phyloP scores from a whole-genome alignment of 148 eudicot genomes.

The Silene uniflora region DNA sequence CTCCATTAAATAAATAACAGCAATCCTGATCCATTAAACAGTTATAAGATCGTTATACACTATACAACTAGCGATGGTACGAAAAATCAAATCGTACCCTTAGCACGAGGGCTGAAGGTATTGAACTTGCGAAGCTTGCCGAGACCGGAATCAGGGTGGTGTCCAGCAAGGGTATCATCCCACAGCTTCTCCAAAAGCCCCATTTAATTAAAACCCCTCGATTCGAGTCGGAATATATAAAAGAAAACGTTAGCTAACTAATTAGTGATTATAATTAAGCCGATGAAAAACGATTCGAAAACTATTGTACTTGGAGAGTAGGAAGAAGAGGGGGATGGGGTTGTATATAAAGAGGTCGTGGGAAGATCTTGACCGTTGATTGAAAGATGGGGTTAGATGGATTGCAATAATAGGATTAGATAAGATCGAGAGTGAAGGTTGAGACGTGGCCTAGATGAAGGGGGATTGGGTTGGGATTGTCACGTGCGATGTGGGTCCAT shows the following conservation, averaged over 20 bases:
- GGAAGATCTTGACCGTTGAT: slow-evolving; percentile 45
- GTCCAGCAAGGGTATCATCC: slow-evolving; percentile 89
- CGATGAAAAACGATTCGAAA: neutral
- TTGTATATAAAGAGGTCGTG: slow-evolving; percentile 28
- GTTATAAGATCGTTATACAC: too few relatives aligned
- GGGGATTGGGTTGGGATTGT: slow-evolving; percentile 13
- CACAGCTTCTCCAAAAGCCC: slow-evolving; percentile 70
- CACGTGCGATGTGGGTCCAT: slow-evolving; percentile 15
- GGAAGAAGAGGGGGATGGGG: slow-evolving; percentile 1
- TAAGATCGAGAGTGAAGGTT: slow-evolving; percentile 29
- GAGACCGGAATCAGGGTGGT: slow-evolving; percentile 77
- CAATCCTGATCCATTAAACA: too few relatives aligned
- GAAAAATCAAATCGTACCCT: slow-evolving; percentile 40
- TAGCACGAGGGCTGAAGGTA: slow-evolving; percentile 49
- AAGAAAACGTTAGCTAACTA: too few relatives aligned
- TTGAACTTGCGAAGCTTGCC: slow-evolving; percentile 64
- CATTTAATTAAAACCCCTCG: slow-evolving; percentile 21
- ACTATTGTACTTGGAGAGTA: neutral
- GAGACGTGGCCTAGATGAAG: slow-evolving; percentile 11
- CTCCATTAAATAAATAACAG: too few relatives aligned
- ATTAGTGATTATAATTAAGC: too few relatives aligned
- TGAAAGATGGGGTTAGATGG: neutral
- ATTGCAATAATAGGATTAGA: slow-evolving; percentile 28
- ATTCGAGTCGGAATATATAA: neutral
- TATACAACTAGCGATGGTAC: too few relatives aligned